Conservation (phyloP, 2,329 filamentous ascomycete genomes). For the Ophiocordyceps australis region DNA sequence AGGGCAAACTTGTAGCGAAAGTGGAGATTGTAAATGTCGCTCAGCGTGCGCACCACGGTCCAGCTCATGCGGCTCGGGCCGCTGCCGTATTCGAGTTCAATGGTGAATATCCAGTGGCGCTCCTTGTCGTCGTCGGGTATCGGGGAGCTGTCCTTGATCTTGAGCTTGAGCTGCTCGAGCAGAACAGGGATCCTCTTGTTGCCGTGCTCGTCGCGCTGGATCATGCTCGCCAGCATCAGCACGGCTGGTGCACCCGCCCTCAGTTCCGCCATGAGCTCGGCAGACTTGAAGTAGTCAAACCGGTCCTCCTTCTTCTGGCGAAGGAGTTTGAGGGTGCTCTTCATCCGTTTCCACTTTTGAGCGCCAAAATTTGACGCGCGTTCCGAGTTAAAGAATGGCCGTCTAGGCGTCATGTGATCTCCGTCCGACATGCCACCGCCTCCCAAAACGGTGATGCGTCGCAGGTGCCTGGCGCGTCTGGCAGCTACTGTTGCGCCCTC, state of each 20-base stretch:
- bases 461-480: slow-evolving; percentile 42
- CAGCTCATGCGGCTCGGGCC: slow-evolving; percentile 93
- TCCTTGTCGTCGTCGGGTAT: slow-evolving; percentile 44
- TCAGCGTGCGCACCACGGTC: slow-evolving; percentile 73
- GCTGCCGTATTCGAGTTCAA: slow-evolving; percentile 91
- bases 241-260: slow-evolving; percentile 85
- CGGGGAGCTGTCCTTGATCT: slow-evolving; percentile 61
- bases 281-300: slow-evolving; percentile 87
- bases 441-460: slow-evolving; percentile 47
- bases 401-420: slow-evolving; percentile 35
- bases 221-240: slow-evolving; percentile 90
- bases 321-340: slow-evolving; percentile 67
- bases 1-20: slow-evolving; percentile 81
- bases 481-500: slow-evolving; percentile 28
- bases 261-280: slow-evolving; percentile 88
- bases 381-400: slow-evolving; percentile 43
- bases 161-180: slow-evolving; percentile 83
- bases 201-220: slow-evolving; percentile 89
- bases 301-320: slow-evolving; percentile 72
- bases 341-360: slow-evolving; percentile 84
- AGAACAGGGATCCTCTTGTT: slow-evolving; percentile 90
- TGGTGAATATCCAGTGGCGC: slow-evolving; percentile 71
- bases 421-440: slow-evolving; percentile 47
- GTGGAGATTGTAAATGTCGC: slow-evolving; percentile 85
- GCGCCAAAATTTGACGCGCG: slow-evolving; percentile 56